These are phyloP conservation scores for Pinus taeda DNA, from an alignment of 75 land plant species.

Conservation along the genomic window DNA sequence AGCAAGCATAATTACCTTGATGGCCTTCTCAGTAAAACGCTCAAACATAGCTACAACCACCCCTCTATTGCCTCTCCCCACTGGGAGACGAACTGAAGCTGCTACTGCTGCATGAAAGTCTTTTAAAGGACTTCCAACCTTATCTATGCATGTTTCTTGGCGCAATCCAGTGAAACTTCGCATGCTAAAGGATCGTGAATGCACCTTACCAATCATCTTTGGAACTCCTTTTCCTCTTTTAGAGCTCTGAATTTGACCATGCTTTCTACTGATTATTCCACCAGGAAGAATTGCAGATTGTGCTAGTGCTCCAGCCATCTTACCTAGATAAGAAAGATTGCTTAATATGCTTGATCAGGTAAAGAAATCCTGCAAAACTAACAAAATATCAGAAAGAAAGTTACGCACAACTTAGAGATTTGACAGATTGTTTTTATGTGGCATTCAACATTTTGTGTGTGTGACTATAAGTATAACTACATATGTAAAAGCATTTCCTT, in stretches of 20 bases:
- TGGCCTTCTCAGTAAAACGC: conserved; percentile 96
- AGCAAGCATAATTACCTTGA: conserved; percentile 86
- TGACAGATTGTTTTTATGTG: neutral
- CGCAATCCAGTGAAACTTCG: conserved; percentile 40
- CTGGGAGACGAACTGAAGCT: conserved; percentile 15
- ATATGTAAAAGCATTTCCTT: too few species aligned
- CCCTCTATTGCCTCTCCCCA: conserved; percentile 32
- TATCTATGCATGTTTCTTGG: conserved; percentile 36
- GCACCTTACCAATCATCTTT: conserved; percentile 24
- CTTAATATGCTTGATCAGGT: neutral
- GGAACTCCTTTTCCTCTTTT: conserved; percentile 16
- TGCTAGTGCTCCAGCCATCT: conserved; percentile 51
- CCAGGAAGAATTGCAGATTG: conserved; percentile 31
- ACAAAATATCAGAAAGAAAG: neutral
- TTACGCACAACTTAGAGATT: neutral
- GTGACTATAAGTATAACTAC: neutral
- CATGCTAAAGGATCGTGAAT: conserved; percentile 26
- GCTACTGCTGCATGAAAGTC: conserved; percentile 44
- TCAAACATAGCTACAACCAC: conserved; percentile 84
- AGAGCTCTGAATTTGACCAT: conserved; percentile 18
- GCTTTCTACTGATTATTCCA: conserved; percentile 10
- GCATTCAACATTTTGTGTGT: neutral
- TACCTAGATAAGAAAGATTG: neutral
- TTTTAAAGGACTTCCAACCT: conserved; percentile 9
- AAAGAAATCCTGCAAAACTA: neutral